Evolutionary conservation across 129 eudicot genomes (phyloP), one percentile per base, ranked within the genome.

Genomic region (Escallonia rubra): DNA sequence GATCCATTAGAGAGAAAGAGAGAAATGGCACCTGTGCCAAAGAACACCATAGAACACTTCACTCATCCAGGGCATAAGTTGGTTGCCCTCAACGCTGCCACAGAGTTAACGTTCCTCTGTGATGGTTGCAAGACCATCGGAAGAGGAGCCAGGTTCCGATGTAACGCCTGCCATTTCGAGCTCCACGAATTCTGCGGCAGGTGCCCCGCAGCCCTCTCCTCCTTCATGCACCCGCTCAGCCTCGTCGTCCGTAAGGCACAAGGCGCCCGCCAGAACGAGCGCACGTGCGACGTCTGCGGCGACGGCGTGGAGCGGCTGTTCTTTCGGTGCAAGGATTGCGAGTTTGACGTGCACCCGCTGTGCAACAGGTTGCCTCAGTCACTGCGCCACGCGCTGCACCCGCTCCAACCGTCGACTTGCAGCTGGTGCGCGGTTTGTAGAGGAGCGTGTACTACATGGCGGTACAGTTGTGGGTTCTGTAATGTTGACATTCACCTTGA

Each of bases 121-220:
- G 46, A 74, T 46, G 83, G 83, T 3, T 79, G 83, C 76, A 74
- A 74, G 10, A 74, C 79, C 10, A 5, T 40, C 4, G 83, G 80
- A 4, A 3, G 23, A 2, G 83, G 83, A 2, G 10, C 59, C 9
- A 58, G 69, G 5, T 79, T 47, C 66, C 76, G 73, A 9, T 79
- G 82, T 60, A n/a, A 52, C 10, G 51, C 62, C 0, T 79, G 83
- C 51, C 46, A 68, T 65, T 79, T 74, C 59, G 73, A 74, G n/a
- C 43, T 79, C 34, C 83, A 74, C 56, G 83, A 64, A 3, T 69
- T 46, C 40, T 79, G 83, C 23, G 72, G 43, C 42, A 69, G 72
- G 13, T 69, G 83, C 60, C 73, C 83, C 0, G 10, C 3, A 5
- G 2, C 11, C 12, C 76, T 79, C n/a, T 11, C 83, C 47, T 63